A percentile compares a stretch with the other conserved stretches of the same genome.
Evolutionary conservation across 2,329 filamentous ascomycete species (phyloP).

Genomic region (Erysiphe pulchra): DNA sequence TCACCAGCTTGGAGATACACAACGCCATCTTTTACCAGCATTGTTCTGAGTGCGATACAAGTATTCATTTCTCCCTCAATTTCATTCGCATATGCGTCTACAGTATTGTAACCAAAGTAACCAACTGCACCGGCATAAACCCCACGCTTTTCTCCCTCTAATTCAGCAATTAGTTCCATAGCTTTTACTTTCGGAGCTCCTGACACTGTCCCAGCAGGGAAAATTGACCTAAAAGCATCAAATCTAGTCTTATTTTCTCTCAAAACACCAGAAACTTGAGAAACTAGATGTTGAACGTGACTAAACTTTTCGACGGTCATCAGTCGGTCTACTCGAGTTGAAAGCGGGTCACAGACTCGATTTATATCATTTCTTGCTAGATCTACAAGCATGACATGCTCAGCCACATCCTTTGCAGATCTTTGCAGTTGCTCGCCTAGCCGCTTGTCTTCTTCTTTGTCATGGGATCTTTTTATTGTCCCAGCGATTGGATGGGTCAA

Average conservation of each 20-base stretch:
- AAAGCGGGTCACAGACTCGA: constrained; percentile 72
- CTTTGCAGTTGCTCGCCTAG: constrained; percentile 52
- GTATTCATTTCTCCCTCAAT: constrained; percentile 82
- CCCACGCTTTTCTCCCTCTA: constrained; percentile 82
- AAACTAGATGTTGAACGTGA: constrained; percentile 91
- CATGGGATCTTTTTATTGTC: constrained; percentile 69
- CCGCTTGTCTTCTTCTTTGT: constrained; percentile 52
- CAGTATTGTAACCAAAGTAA: constrained; percentile 72
- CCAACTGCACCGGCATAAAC: constrained; percentile 91
- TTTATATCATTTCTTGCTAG: constrained; percentile 92
- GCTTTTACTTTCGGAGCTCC: constrained; percentile 88
- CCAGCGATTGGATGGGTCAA: constrained; percentile 95
- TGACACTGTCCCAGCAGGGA: constrained; percentile 86
- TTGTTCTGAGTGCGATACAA: constrained; percentile 49
- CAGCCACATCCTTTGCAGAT: constrained; percentile 74
- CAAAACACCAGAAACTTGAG: constrained; percentile 80
- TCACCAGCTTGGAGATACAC: constrained; percentile 66
- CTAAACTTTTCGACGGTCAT: constrained; percentile 92
- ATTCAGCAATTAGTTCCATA: constrained; percentile 89
- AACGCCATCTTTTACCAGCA: constrained; percentile 76
- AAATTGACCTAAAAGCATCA: constrained; percentile 88
- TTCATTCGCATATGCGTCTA: constrained; percentile 33
- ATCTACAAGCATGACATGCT: constrained; percentile 96
- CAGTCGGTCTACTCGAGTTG: constrained; percentile 71
- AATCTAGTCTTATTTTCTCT: constrained; percentile 67